A percentile compares a stretch with the other conserved stretches of the same genome.
phyloP scores from a whole-genome alignment of 1,139 yeast genomes.

The Geotrichum cucujoidarum region DNA sequence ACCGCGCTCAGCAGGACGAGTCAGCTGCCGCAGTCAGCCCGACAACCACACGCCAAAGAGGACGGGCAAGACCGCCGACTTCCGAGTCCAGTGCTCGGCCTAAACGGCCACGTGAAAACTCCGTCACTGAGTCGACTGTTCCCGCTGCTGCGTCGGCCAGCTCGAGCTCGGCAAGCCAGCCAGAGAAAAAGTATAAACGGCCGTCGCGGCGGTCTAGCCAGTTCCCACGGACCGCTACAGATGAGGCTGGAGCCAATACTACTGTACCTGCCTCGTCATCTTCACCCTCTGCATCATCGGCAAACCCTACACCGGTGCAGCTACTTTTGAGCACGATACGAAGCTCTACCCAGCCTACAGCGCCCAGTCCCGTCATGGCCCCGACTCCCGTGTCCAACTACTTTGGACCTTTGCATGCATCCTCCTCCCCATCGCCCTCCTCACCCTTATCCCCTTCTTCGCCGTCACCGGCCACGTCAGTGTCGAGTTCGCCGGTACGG shows the following conservation, averaged over 20 bases:
- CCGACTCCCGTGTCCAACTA: constrained; percentile 12
- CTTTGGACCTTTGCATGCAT: neutral
- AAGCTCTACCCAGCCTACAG: constrained; percentile 19
- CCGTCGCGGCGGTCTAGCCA: constrained; percentile 4
- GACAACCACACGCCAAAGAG: too few relatives aligned
- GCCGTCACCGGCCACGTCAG: constrained; percentile 13
- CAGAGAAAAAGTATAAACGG: constrained; percentile 8
- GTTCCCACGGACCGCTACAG: constrained; percentile 1
- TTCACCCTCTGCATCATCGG: constrained; percentile 8
- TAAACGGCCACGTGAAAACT: constrained; percentile 7
- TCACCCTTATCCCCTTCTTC: constrained; percentile 6
- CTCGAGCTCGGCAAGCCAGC: neutral
- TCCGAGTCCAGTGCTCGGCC: neutral
- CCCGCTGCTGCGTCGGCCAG: constrained; percentile 2
- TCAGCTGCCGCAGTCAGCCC: too few relatives aligned
- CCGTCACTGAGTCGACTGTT: constrained; percentile 14
- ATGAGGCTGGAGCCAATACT: constrained; percentile 2
- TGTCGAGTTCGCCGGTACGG: constrained; percentile 6
- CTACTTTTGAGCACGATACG: constrained; percentile 28
- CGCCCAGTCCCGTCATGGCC: constrained; percentile 18
- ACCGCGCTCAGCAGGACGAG: constrained; percentile 22
- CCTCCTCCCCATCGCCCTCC: neutral
- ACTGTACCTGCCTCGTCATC: neutral
- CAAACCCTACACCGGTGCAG: constrained; percentile 23
- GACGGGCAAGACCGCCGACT: too few relatives aligned